Conservation (phyloP, 2,329 filamentous ascomycete genomes). For the Cladosporium halotolerans region DNA sequence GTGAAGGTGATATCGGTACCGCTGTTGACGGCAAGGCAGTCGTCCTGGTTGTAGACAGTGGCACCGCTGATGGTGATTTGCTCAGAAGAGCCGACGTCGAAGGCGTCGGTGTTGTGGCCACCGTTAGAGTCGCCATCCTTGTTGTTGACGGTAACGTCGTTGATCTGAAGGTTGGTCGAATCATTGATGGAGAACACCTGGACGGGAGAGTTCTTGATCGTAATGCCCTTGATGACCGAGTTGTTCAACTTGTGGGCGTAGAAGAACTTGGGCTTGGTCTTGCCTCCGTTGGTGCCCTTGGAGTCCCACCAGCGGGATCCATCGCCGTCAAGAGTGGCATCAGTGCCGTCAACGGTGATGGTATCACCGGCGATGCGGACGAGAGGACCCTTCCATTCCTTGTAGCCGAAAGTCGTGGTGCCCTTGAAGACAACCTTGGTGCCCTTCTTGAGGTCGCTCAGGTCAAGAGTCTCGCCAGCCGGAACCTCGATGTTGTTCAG, state of each 20-base stretch:
- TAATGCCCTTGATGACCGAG: constrained; percentile 43
- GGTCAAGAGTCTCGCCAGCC: constrained; percentile 32
- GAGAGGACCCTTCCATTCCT: constrained; percentile 60
- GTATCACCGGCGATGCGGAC: constrained; percentile 54
- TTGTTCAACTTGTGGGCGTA: constrained; percentile 47
- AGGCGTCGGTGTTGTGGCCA: constrained; percentile 29
- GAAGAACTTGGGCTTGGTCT: constrained; percentile 61
- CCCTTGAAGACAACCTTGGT: constrained; percentile 56
- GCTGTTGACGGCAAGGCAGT: constrained; percentile 27
- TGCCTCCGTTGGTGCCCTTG: constrained; percentile 54
- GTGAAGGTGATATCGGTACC: constrained; percentile 39
- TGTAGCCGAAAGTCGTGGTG: constrained; percentile 60
- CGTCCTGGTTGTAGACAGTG: constrained; percentile 27
- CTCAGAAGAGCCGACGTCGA: constrained; percentile 23
- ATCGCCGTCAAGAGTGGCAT: constrained; percentile 50
- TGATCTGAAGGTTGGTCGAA: constrained; percentile 41
- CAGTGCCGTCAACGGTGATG: constrained; percentile 51
- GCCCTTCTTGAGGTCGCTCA: constrained; percentile 29
- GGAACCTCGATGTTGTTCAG: constrained; percentile 34
- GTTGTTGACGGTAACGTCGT: constrained; percentile 52
- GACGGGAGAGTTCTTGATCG: constrained; percentile 49
- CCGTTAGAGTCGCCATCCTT: constrained; percentile 42
- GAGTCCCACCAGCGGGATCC: constrained; percentile 57
- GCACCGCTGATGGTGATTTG: constrained; percentile 22
- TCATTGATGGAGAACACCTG: constrained; percentile 46